phyloP scores from a whole-genome alignment of 495 filamentous ascomycete species.

The Evansstolkia leycettana region DNA sequence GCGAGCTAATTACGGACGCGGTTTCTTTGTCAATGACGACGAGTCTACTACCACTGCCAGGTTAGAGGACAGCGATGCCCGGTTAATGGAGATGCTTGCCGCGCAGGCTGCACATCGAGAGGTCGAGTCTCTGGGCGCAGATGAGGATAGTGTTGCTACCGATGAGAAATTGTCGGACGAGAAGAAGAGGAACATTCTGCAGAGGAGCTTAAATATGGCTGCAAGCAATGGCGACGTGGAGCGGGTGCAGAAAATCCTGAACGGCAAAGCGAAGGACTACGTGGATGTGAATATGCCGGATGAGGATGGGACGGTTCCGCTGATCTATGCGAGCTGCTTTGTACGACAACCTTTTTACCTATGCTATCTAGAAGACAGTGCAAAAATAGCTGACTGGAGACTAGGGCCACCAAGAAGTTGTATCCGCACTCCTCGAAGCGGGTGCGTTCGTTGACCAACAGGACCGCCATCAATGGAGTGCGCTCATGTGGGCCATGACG shows the following conservation, averaged over 20 bases:
- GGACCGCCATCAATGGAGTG: constrained; percentile 93
- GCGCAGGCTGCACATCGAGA: constrained; percentile 76
- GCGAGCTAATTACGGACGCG: constrained; percentile 24
- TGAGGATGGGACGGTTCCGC: constrained; percentile 84
- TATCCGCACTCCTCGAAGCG: constrained; percentile 68
- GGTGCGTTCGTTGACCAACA: constrained; percentile 90
- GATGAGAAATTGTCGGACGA: constrained; percentile 61
- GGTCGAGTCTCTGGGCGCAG: constrained; percentile 54
- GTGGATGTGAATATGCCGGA: constrained; percentile 86
- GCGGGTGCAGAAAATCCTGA: constrained; percentile 61
- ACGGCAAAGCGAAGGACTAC: constrained; percentile 60
- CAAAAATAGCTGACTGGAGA: constrained; percentile 6
- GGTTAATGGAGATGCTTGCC: constrained; percentile 91
- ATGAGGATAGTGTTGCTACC: constrained; percentile 66
- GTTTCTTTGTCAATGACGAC: constrained; percentile 40
- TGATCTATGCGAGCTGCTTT: constrained; percentile 99
- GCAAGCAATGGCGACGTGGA: constrained; percentile 92
- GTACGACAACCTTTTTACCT: constrained; percentile 39
- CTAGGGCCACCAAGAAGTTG: constrained; percentile 85
- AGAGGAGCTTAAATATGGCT: constrained; percentile 86
- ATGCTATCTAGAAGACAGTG: neutral
- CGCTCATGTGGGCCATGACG: constrained; percentile 99
- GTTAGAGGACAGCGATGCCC: constrained; percentile 69
- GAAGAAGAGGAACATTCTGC: constrained; percentile 70
- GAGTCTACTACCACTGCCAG: constrained; percentile 46